A percentile compares a stretch with the other conserved stretches of the same genome.
These are phyloP conservation scores for Albifimbria verrucaria DNA, from an alignment of 2,329 filamentous ascomycete species.

Conservation along the genomic window DNA sequence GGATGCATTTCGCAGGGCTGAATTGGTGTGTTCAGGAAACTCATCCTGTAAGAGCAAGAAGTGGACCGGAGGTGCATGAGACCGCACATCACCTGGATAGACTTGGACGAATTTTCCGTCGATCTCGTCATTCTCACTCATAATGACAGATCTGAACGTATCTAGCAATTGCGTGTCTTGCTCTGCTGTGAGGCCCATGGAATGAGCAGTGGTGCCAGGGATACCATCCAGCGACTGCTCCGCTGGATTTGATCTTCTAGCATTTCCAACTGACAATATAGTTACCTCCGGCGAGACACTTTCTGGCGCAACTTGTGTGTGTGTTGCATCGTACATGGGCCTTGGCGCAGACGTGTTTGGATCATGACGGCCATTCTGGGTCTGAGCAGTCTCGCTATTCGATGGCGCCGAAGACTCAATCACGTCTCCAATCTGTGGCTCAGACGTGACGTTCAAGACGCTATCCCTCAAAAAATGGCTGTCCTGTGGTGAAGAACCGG, in stretches of 20 bases:
- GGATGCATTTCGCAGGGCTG: constrained; percentile 33
- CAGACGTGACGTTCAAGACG: too few relatives aligned
- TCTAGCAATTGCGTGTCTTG: constrained; percentile 45
- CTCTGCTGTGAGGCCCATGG: constrained; percentile 41
- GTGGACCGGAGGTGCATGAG: constrained; percentile 38
- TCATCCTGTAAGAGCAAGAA: constrained; percentile 42
- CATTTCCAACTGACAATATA: constrained; percentile 7
- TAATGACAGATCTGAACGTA: constrained; percentile 43
- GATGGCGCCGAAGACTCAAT: too few relatives aligned
- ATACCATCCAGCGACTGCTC: constrained; percentile 39
- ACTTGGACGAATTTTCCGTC: constrained; percentile 43
- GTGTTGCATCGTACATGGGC: neutral
- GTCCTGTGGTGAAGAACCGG: constrained; percentile 6
- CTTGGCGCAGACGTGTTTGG: too few relatives aligned
- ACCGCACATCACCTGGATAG: constrained; percentile 27
- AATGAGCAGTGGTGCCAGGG: constrained; percentile 38
- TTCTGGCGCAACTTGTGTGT: neutral
- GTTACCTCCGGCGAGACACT: constrained; percentile 2
- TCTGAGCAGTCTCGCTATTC: too few relatives aligned
- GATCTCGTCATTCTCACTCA: constrained; percentile 40
- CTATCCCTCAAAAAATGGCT: too few relatives aligned
- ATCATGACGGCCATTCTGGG: too few relatives aligned
- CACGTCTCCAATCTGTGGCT: too few relatives aligned
- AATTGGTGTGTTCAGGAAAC: constrained; percentile 40
- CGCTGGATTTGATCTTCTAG: constrained; percentile 9